Evolutionary conservation across 805 yeast species (phyloP), one percentile per base, ranked within the genome.

Genomic region (Candida boidinii): DNA sequence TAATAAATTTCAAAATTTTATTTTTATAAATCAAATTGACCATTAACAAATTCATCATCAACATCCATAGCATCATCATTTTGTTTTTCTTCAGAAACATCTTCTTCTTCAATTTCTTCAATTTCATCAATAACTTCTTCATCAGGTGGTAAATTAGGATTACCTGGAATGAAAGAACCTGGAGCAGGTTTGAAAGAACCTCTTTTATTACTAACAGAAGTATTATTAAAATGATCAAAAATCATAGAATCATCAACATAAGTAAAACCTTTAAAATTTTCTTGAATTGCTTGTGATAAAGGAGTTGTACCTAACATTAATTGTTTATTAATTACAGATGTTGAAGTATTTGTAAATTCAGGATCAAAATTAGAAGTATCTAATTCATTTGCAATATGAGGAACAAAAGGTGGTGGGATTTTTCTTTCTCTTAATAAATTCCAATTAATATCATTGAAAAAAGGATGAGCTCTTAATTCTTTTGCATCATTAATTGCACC

Each of bases 311-410:
- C 78, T 61, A 72, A 54, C 41, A 66, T 79, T 66, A 67, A 65
- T 45, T 76, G 83, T 46, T 75, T 76, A 48, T 68, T 79, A 54
- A 87, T 73, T 25, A 78, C 78, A 7, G 94, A 79, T 0, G 96
- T 86, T 13, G 94, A 79, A 27, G 94, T 85, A 47, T 79, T 80
- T 15, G 98, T 92, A 60, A 92, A 92, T 58, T 92, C 97, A 5
- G 98, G 97, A 54, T 92, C 98, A 58, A 92, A 92, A 59, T 92
- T 92, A 4, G 95, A 84, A 3, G 96, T 90, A 57, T 92, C 98
- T 2, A 92, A 77, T 53, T 92, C 98, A 26, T 85, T 79, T 8
- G 80, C 64, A 42, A 92, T 71, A 54, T 86, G 96, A 3, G 98
- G 98, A 58, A 86, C 86, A 66, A 86, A 90, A 2, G 98, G 98